Evolutionary conservation across 2,329 filamentous ascomycete genomes (phyloP), one percentile per base, ranked within the genome.

Genomic region (Fusarium algeriense): DNA sequence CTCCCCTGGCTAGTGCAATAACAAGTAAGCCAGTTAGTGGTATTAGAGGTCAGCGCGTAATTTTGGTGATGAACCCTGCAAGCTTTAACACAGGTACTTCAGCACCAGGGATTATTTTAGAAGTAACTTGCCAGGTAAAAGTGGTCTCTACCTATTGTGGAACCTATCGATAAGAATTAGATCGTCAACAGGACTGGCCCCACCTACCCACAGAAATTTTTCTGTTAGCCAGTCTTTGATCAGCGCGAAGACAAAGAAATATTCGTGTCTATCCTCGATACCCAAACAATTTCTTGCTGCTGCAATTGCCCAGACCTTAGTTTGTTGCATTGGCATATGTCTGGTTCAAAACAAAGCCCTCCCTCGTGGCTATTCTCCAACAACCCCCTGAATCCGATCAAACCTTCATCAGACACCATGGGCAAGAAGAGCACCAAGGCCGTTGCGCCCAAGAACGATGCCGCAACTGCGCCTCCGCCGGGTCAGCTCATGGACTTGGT

Each of bases 401-500:
- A 63, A 44, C 30, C 57, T 54, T 61, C 66, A 57, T 46, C 61
- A 55, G n/a, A 64, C 48, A 73, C 71, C 41, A 83, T 83, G 81
- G 79, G 75, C 69, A 82, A 80, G 69, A 76, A 70, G 58, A 73
- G 64, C 73, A 56, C 68, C 59, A 69, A 73, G 56, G 49, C 67
- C 48, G 30, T 75, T 44, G 37, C 62, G 52, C 60, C 72, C 34
- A 74, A 70, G 62, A 71, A 64, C 67, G 60, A 70, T 46, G 64
- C 69, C 41, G 50, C 73, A 32, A 64, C 69, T 41, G 35, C 78
- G 13, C 60, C 83, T 49, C 85, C 88, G 30, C 86, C 91, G 7
- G 80, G 86, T 32, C 86, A 92, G 79, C 83, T 94, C 38, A 83
- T 94, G 77, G 87, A 90, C 67, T 83, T 93, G 19, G 86, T 94